A percentile compares a stretch with the other conserved stretches of the same genome.
These are phyloP conservation scores for Pisolithus tinctorius DNA, from an alignment of 768 basidiomycete genomes.

Conservation along the genomic window DNA sequence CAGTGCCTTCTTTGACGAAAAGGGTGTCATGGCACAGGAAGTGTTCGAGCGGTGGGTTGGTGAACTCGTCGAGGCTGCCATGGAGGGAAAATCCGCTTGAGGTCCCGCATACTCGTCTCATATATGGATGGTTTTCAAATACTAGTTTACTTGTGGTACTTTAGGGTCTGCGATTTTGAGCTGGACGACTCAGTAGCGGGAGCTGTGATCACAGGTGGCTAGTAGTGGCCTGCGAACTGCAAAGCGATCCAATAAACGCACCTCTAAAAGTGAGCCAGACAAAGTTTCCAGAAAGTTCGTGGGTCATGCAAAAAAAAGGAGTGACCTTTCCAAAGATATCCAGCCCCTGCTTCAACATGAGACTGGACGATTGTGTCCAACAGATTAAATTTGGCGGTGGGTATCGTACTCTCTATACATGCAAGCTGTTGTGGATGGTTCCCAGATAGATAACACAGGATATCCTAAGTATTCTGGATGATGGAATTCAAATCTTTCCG, in stretches of 20 bases:
- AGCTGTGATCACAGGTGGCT: too few relatives aligned
- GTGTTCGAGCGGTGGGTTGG: slow-evolving; percentile 76
- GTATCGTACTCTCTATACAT: background rate
- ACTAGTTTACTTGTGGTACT: background rate
- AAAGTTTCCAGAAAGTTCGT: too few relatives aligned
- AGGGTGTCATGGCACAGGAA: slow-evolving; percentile 72
- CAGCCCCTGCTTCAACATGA: too few relatives aligned
- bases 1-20: slow-evolving; percentile 74
- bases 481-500: slow-evolving; percentile 67
- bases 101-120: background rate
- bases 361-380: too few relatives aligned
- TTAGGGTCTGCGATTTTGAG: background rate
- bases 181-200: too few relatives aligned
- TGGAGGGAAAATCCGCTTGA: slow-evolving; percentile 58
- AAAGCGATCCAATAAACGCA: too few relatives aligned
- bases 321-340: too few relatives aligned
- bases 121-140: background rate
- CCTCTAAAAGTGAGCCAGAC: too few relatives aligned
- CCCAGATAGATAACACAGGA: too few relatives aligned
- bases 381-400: too few relatives aligned
- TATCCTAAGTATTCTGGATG: background rate
- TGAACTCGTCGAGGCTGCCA: slow-evolving; percentile 60
- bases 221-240: too few relatives aligned
- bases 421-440: background rate
- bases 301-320: too few relatives aligned